Conservation (phyloP, 148 eudicot genomes). For the Dianthus caryophyllus region DNA sequence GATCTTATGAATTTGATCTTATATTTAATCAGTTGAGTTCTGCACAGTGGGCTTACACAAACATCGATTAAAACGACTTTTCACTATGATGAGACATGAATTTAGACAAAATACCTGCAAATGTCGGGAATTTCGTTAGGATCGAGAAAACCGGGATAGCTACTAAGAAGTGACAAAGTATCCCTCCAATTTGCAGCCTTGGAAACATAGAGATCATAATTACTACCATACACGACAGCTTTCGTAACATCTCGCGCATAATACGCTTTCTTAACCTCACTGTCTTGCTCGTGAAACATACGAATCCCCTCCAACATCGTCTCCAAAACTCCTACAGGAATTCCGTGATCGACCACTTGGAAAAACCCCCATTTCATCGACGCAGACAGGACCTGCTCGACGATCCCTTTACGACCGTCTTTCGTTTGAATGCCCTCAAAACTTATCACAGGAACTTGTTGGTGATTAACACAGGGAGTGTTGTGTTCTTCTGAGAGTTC, state of each 20-base stretch:
- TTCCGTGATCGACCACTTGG: slow-evolving; percentile 42
- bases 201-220: slow-evolving; percentile 29
- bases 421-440: not conserved
- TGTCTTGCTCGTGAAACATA: slow-evolving; percentile 37
- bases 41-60: too few species aligned
- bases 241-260: slow-evolving; percentile 34
- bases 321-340: slow-evolving; percentile 21
- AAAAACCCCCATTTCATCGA: slow-evolving; percentile 31
- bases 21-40: too few species aligned
- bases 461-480: not conserved
- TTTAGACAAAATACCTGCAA: slow-evolving; percentile 41
- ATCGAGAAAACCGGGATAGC: slow-evolving; percentile 20
- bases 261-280: slow-evolving; percentile 21
- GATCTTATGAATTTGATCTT: too few species aligned
- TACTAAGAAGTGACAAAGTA: slow-evolving; percentile 6
- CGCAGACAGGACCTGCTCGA: slow-evolving; percentile 16
- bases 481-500: slow-evolving; percentile 22
- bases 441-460: slow-evolving; percentile 24
- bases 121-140: slow-evolving; percentile 22
- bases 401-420: not conserved
- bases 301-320: slow-evolving; percentile 24
- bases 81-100: too few species aligned
- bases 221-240: slow-evolving; percentile 24
- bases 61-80: too few species aligned
- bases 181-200: slow-evolving; percentile 41